Evolutionary conservation across 2,329 filamentous ascomycete genomes (phyloP).

Genomic region (Helicocarpus griseus): DNA sequence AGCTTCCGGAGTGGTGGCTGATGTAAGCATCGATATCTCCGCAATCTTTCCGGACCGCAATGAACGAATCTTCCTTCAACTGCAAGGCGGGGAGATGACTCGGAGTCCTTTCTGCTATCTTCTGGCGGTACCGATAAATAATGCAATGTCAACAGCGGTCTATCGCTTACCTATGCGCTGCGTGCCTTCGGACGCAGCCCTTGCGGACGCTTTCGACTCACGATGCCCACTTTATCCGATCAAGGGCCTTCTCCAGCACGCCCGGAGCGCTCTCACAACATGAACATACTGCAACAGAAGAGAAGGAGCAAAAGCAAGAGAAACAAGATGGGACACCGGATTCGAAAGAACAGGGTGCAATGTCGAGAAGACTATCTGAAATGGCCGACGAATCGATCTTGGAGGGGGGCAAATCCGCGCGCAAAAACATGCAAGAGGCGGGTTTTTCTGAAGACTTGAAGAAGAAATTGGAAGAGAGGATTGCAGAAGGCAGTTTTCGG

Average conservation of each 20-base stretch:
- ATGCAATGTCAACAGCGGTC: not conserved
- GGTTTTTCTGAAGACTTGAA: constrained; percentile 55
- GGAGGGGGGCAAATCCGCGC: constrained; percentile 44
- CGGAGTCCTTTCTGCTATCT: not conserved
- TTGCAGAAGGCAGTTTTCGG: constrained; percentile 44
- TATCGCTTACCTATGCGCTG: constrained; percentile 2
- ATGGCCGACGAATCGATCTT: constrained; percentile 53
- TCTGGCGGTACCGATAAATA: not conserved
- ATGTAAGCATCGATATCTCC: not conserved
- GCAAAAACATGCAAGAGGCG: constrained; percentile 49
- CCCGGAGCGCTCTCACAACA: not conserved
- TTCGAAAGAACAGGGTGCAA: constrained; percentile 41
- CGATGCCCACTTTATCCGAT: not conserved
- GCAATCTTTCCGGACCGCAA: no score
- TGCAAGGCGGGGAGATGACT: no score
- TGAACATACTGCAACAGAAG: constrained; percentile 1
- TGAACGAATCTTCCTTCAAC: not conserved
- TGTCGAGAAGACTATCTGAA: constrained; percentile 47
- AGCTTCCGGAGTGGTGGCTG: not conserved
- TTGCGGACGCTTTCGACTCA: not conserved
- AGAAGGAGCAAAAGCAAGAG: constrained; percentile 7
- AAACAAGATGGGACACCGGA: constrained; percentile 8
- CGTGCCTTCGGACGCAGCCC: constrained; percentile 4
- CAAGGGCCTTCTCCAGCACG: not conserved
- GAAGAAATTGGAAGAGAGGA: constrained; percentile 47